These are phyloP conservation scores for Pezizomycotina sp. DNA, from an alignment of 2,329 filamentous ascomycete species.

Conservation along the genomic window DNA sequence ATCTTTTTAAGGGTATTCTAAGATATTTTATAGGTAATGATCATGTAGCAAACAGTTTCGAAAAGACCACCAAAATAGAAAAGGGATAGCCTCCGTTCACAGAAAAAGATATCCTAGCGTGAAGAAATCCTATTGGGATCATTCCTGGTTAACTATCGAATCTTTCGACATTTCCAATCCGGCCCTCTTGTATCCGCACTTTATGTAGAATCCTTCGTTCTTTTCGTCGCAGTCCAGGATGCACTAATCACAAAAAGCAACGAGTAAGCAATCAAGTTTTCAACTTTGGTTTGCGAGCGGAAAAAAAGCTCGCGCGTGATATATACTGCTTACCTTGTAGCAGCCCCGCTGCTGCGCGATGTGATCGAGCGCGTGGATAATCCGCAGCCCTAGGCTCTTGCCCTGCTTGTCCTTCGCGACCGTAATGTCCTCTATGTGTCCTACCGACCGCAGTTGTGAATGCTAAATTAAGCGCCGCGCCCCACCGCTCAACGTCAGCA, in stretches of 20 bases:
- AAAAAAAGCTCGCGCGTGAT: background rate
- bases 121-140: too few relatives aligned
- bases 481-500: background rate
- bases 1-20: too few relatives aligned
- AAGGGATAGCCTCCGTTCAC: too few relatives aligned
- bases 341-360: constrained; percentile 79
- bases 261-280: background rate
- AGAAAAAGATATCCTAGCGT: too few relatives aligned
- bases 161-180: constrained; percentile 96
- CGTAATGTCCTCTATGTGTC: constrained; percentile 95
- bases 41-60: too few relatives aligned
- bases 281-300: background rate
- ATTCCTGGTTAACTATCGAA: too few relatives aligned
- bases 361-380: constrained; percentile 85
- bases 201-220: constrained; percentile 95
- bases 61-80: too few relatives aligned
- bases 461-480: constrained; percentile 34
- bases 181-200: constrained; percentile 85
- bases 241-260: constrained; percentile 36
- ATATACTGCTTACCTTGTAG: constrained; percentile 49
- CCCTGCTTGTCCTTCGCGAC: constrained; percentile 91
- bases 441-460: constrained; percentile 66
- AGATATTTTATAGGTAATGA: too few relatives aligned
- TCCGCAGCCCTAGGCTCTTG: constrained; percentile 81
- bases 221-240: constrained; percentile 92